Base-by-base conservation (phyloP, 805 yeast species). In the Myxozyma kluyveri region DNA sequence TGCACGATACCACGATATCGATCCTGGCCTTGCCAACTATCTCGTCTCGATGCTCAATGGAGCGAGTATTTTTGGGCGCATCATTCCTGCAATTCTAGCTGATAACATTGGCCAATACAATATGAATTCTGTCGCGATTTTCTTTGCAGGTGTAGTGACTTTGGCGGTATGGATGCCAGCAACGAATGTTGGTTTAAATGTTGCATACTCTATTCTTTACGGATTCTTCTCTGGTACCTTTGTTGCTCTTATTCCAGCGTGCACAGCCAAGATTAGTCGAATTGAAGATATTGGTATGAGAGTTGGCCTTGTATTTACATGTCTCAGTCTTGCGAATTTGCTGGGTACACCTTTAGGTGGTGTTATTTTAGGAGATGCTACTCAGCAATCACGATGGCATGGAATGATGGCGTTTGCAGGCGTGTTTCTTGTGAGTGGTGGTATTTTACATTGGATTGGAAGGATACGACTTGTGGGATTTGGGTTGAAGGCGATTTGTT, bases 241-340 rank as follows among this genome's bases (percentile, higher is more conserved):
- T 12, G 67, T 67, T 19, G 66, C 69, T 5, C 50, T 69, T 22
- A 64, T 64, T 2, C 70, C 72, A 0, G 65, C 68, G 1, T 56
- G 66, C 24, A 59, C 66, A 1, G 68, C 71, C 1, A 51, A 58
- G 32, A 54, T 54, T 42, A 64, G 67, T 10, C 54, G 62, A 32
- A 51, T 67, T 29, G 52, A 59, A 18, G 52, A 62, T n/a, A 57
- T 65, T 18, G 70, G 71, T 9, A 59, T 57, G n/a, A 58, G 70
- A 4, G 86, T 87, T 87, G 86, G 86, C 1, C 49, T 80, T 41
- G 77, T 87, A 1, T 72, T 86, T 39, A 71, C 77, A 7, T 63
- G 75, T 9, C 80, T 84, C 40, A 75, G 89, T 0, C 73, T 78
- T 60, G 81, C 77, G 1, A 50, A 61, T 23, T 60, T 68, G 27